Evolutionary conservation across 495 filamentous ascomycete species (phyloP).

Genomic region (Pseudevernia furfuracea): DNA sequence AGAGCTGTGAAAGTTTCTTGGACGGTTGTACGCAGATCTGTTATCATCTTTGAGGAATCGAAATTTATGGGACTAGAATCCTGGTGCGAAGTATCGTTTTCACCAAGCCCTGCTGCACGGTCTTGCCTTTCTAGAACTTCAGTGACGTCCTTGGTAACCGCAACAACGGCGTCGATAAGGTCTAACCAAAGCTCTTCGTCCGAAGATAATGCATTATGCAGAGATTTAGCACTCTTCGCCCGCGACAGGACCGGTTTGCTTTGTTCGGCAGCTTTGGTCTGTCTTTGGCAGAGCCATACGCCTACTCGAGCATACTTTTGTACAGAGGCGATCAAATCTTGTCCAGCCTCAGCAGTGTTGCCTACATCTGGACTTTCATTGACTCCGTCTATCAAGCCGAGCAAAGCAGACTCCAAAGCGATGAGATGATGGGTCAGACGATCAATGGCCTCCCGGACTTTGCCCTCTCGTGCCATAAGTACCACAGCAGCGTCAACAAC

Average conservation of each 20-base stretch:
- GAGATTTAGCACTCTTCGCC: conserved; percentile 39
- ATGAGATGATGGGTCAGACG: conserved; percentile 70
- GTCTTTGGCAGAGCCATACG: conserved; percentile 90
- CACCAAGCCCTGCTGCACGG: background rate
- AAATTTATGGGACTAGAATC: background rate
- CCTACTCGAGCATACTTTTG: conserved; percentile 86
- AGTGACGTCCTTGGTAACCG: conserved; percentile 61
- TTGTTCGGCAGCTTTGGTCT: conserved; percentile 58
- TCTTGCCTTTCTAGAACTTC: conserved; percentile 30
- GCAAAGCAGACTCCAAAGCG: conserved; percentile 70
- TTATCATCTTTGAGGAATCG: conserved; percentile 42
- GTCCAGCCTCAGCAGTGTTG: conserved; percentile 45
- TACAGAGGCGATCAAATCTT: conserved; percentile 61
- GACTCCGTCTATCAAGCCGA: conserved; percentile 57
- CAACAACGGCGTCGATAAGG: conserved; percentile 75
- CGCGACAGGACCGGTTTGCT: conserved; percentile 25
- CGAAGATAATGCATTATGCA: conserved; percentile 57
- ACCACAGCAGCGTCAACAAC: conserved; percentile 90
- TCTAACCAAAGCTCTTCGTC: conserved; percentile 88
- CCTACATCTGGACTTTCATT: conserved; percentile 47
- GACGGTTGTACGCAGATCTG: conserved; percentile 64
- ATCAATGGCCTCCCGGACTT: conserved; percentile 73
- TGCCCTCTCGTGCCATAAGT: conserved; percentile 82
- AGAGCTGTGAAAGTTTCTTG: conserved; percentile 88
- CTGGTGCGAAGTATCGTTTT: background rate